phyloP scores from a whole-genome alignment of 805 yeast genomes.

The Zygoascus bituminiphila region DNA sequence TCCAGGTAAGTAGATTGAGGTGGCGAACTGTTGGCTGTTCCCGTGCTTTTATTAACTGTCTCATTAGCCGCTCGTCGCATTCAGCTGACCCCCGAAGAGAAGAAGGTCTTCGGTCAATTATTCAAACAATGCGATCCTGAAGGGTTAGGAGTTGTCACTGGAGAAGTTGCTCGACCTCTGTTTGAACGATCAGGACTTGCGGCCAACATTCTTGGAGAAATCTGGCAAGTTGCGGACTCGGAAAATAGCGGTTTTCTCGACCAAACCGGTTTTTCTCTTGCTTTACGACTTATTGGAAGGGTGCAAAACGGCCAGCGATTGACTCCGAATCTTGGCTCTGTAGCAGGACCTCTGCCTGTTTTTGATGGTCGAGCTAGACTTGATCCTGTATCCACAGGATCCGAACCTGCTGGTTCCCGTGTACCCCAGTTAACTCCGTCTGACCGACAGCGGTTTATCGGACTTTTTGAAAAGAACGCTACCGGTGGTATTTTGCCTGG shows the following conservation, averaged over 20 bases:
- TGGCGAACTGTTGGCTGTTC: not conserved
- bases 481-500: slow-evolving; percentile 57
- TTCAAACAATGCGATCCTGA: slow-evolving; percentile 77
- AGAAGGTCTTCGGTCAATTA: slow-evolving; percentile 59
- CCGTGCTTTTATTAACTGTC: not conserved
- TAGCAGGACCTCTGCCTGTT: slow-evolving; percentile 55
- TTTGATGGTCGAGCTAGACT: slow-evolving; percentile 33
- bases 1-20: not conserved
- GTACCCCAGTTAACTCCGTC: slow-evolving; percentile 30
- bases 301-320: slow-evolving; percentile 67
- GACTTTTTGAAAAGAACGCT: slow-evolving; percentile 62
- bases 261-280: slow-evolving; percentile 71
- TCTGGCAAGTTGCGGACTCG: slow-evolving; percentile 94
- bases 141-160: slow-evolving; percentile 73
- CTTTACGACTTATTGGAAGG: slow-evolving; percentile 83
- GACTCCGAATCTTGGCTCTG: slow-evolving; percentile 43
- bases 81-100: slow-evolving; percentile 62
- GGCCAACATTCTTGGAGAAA: slow-evolving; percentile 70
- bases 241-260: slow-evolving; percentile 77
- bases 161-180: slow-evolving; percentile 73
- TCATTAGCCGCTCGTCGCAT: not conserved
- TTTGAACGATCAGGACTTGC: slow-evolving; percentile 82
- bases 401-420: not conserved
- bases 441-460: slow-evolving; percentile 30
- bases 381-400: slow-evolving; percentile 17